phyloP scores from a whole-genome alignment of 2,329 filamentous ascomycete genomes.

The Cytospora piceae region DNA sequence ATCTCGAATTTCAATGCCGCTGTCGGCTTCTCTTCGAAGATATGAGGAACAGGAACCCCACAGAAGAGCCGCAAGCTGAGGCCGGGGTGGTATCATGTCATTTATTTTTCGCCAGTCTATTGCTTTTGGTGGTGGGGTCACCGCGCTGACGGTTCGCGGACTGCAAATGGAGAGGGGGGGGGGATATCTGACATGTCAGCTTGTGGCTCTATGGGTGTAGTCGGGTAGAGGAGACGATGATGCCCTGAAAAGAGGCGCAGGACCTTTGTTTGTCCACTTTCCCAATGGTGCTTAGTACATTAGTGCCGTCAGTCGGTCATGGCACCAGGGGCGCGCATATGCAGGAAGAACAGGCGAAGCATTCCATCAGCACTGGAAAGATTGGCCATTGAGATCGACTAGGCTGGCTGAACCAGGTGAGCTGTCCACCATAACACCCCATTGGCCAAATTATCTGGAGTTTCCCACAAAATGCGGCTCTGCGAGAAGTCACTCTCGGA shows the following conservation, averaged over 20 bases:
- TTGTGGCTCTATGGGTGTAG: constrained; percentile 15
- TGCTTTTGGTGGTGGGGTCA: constrained; percentile 7
- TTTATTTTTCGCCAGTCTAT: constrained; percentile 21
- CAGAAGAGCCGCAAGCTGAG: constrained; percentile 31
- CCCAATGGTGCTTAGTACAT: constrained; percentile 12
- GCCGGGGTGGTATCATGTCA: constrained; percentile 3
- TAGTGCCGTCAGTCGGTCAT: constrained; percentile 3
- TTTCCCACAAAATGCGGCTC: constrained; percentile 27
- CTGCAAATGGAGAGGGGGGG: neutral
- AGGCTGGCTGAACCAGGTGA: constrained; percentile 7
- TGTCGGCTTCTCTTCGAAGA: neutral
- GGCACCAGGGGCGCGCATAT: constrained; percentile 7
- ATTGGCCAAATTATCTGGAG: constrained; percentile 7
- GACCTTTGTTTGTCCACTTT: constrained; percentile 22
- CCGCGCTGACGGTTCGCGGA: constrained; percentile 20
- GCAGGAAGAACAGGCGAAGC: constrained; percentile 25
- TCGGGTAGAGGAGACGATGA: constrained; percentile 11
- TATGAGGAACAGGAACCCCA: constrained; percentile 12
- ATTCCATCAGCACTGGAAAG: constrained; percentile 25
- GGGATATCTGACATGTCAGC: constrained; percentile 25
- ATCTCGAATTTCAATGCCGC: neutral
- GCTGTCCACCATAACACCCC: neutral
- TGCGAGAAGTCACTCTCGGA: constrained; percentile 18
- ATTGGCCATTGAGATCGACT: constrained; percentile 11
- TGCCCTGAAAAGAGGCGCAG: constrained; percentile 24